phyloP scores from a whole-genome alignment of 2,329 filamentous ascomycete genomes.

The Fusarium ramigenum region DNA sequence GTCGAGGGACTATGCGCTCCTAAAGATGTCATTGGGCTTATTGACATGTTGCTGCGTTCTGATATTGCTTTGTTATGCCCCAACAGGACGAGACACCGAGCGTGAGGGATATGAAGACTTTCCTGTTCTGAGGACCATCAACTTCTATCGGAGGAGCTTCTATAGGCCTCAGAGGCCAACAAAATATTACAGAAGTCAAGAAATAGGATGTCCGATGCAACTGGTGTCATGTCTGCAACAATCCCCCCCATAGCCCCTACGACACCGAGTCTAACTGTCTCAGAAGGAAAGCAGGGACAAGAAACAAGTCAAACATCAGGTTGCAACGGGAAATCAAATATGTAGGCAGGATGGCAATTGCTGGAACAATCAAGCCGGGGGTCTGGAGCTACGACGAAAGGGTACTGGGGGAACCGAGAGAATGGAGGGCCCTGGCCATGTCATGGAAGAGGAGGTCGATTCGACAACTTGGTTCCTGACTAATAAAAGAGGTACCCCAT shows the following conservation, averaged over 20 bases:
- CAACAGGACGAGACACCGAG: constrained; percentile 23
- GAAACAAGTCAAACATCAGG: constrained; percentile 27
- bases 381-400: background rate
- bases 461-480: constrained; percentile 26
- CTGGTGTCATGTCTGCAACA: background rate
- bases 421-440: constrained; percentile 31
- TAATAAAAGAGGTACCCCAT: constrained; percentile 12
- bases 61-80: constrained; percentile 6
- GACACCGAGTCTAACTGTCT: background rate
- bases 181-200: constrained; percentile 15
- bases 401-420: constrained; percentile 38
- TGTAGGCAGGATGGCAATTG: constrained; percentile 10
- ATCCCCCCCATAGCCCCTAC: background rate
- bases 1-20: background rate
- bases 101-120: constrained; percentile 10
- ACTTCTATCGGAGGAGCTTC: background rate
- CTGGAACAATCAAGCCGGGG: constrained; percentile 6
- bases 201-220: constrained; percentile 14
- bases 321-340: constrained; percentile 23
- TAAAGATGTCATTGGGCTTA: background rate
- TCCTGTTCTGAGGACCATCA: constrained; percentile 5
- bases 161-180: background rate
- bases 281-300: constrained; percentile 14
- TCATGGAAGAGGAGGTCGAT: constrained; percentile 24
- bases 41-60: constrained; percentile 8